Evolutionary conservation across 164 flowering plant species (phyloP), one percentile per base, ranked within the genome.

Genomic region (Annona cherimola): DNA sequence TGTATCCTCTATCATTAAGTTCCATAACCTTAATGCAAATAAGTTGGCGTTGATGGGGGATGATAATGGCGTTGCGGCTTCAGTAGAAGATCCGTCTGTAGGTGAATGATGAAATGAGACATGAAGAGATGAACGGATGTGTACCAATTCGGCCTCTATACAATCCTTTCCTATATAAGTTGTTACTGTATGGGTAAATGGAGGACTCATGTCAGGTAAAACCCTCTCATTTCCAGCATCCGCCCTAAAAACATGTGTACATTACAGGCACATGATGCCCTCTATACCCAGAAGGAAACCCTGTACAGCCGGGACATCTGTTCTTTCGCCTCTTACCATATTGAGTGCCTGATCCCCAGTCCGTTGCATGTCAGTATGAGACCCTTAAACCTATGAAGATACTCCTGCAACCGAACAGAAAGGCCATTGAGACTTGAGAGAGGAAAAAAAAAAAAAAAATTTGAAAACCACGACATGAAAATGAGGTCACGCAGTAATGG

Each of bases 351-450:
- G 71, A 89, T 84, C 55, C 98, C 99, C 64, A 92, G 91, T 65
- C 98, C 99, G 73, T 91, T 95, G 83, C 99, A 95, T 2, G 99
- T 95, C 73, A 95, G 76, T 70, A 95, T 95, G 43, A 95, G 87
- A 61, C 97, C 89, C 79, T 92, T 85, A 86, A 87, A 79, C 4
- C 88, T 89, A 71, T 88, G 80, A 54, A 95, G 92, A 71, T 90
- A 90, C 60, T 93, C 96, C 99, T 95, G 92, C 79, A 68, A 71
- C 26, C 42, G 68, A 4, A 65, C 12, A 40, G 5, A 5, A 64
- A 64, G 41, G 2, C 18, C 6, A 8, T 61, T 61, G 19, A 3
- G 40, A 7, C 16, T 54, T 16, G 35, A 61, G 19, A 20, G 26
- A 61, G 19, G 16, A 20, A 18, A 4, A 42, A 35, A 60, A 8